A percentile compares a stretch with the other conserved stretches of the same genome.
Conservation (phyloP, 192 early-diverging fungal genomes). For the Irineochytrium annulatum region DNA sequence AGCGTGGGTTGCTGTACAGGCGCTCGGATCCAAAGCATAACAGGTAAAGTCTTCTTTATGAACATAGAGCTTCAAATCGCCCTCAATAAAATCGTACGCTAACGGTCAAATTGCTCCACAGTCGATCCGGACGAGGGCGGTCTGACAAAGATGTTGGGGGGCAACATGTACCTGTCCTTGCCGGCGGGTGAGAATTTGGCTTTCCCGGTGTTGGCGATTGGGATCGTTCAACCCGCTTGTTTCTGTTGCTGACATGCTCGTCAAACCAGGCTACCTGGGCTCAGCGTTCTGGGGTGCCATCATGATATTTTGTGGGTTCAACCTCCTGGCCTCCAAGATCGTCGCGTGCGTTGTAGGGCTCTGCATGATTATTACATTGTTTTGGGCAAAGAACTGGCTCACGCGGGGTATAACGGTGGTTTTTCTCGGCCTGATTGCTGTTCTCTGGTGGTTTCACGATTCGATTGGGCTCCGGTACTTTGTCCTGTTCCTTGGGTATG, state of each 20-base stretch:
- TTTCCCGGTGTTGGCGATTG: neutral
- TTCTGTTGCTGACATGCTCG: neutral
- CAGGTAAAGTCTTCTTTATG: no score
- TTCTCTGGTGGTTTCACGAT: slow-evolving; percentile 78
- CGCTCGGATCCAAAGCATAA: slow-evolving; percentile 81
- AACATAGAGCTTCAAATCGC: no score
- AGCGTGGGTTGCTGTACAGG: slow-evolving; percentile 82
- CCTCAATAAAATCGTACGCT: no score
- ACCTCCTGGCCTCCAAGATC: slow-evolving; percentile 79
- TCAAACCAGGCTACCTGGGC: slow-evolving; percentile 69
- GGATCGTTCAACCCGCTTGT: neutral
- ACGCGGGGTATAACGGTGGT: slow-evolving; percentile 74
- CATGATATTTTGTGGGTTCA: slow-evolving; percentile 91
- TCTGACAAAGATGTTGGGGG: slow-evolving; percentile 47
- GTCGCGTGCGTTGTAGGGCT: slow-evolving; percentile 82
- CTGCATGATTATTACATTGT: slow-evolving; percentile 74
- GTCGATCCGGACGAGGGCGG: slow-evolving; percentile 5
- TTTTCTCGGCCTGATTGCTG: slow-evolving; percentile 75
- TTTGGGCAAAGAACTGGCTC: slow-evolving; percentile 77
- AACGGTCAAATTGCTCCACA: no score
- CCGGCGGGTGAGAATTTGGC: slow-evolving; percentile 54
- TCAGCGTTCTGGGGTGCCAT: slow-evolving; percentile 85
- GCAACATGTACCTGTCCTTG: slow-evolving; percentile 75
- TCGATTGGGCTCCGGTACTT: slow-evolving; percentile 80
- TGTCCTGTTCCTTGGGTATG: slow-evolving; percentile 87